These are phyloP conservation scores for Cyclanthera cordifolia DNA, from an alignment of 306 rosid species.

Conservation along the genomic window DNA sequence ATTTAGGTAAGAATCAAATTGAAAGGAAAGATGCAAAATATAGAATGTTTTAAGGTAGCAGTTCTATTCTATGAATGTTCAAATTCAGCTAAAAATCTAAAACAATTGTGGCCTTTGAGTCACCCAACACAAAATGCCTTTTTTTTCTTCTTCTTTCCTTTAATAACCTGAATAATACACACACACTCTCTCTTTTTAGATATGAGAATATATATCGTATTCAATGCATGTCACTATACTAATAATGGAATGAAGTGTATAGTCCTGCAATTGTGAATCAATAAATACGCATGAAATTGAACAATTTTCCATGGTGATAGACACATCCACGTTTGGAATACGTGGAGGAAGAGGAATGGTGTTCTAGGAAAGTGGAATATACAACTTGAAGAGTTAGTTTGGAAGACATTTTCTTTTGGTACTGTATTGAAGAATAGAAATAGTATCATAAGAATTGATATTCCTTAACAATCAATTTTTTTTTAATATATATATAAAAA, in stretches of 20 bases:
- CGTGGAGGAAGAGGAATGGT: neutral
- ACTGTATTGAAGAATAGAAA: neutral
- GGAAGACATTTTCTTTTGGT: neutral
- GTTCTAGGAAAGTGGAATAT: neutral
- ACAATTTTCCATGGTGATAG: constrained; percentile 1
- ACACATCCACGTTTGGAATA: neutral
- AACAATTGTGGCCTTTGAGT: neutral
- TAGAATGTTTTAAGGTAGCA: neutral
- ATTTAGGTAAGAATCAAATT: neutral
- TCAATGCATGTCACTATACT: neutral
- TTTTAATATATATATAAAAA: neutral
- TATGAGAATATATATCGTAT: neutral
- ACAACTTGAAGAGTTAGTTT: neutral
- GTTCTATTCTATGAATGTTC: neutral
- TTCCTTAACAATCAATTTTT: neutral
- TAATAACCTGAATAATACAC: neutral
- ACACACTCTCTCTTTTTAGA: neutral
- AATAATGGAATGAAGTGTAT: neutral
- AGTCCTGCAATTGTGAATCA: neutral
- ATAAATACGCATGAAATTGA: constrained; percentile 5
- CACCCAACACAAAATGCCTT: neutral
- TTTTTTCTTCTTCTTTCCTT: no score
- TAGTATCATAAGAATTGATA: neutral
- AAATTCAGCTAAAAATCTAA: neutral
- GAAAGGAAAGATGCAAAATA: neutral